Evolutionary conservation across 1,284 basidiomycete species (phyloP), one percentile per base, ranked within the genome.

Genomic region (Irpex lacteus): DNA sequence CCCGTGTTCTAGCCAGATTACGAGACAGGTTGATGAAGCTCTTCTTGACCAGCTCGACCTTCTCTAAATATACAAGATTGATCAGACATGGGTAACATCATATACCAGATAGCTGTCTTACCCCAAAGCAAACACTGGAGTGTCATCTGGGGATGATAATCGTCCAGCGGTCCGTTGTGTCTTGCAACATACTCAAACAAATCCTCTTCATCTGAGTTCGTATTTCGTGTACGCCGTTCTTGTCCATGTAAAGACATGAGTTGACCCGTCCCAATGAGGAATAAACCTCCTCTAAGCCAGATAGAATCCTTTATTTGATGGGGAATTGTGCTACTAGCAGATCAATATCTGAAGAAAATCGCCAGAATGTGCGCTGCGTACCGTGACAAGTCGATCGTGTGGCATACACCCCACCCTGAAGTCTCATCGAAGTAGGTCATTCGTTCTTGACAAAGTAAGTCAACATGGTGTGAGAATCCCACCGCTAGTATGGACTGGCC

Each of bases 81-180:
- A 6, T 34, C 32, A 34, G 6, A 3, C 5, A 34, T 3, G 1
- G 32, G 3, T 34, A 34, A 34, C 3, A 5, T 3, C 32, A 6
- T 34, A 34, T 34, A 34, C 3, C 52, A 47, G 49, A 7, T 21
- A 2, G 7, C 7, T 65, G 56, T 1, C 86, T 66, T 68, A 96
- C 95, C 90, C 94, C 95, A 96, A 11, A 96, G 77, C 52, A 98
- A 79, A 71, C 93, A 95, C 71, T 97, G 96, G n/a, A 94, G 78
- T 11, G 98, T 76, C 82, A 96, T 91, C 70, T 96, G 94, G 2
- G 95, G 95, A 76, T 97, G 93, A 74, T 93, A 95, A 74, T 97
- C 92, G 36, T 87, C 85, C 54, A 98, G 77, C 1, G 95, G 94
- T 0, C 92, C 94, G 73, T 95, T 96, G 60, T 87, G 82, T 66